Base-by-base conservation (phyloP, 257 asterid genomes). In the Salvia splendens region DNA sequence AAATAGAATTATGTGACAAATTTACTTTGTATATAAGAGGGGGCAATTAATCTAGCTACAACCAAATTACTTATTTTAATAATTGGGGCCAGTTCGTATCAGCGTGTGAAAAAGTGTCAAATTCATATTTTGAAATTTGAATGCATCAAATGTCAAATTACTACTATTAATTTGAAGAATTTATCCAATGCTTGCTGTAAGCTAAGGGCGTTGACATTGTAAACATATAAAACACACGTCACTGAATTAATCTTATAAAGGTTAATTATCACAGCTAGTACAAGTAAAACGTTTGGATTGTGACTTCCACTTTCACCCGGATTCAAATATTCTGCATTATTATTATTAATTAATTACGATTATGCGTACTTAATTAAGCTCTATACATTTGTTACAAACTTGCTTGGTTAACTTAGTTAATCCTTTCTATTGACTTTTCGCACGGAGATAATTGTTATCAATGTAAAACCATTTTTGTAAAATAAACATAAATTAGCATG, bases 171-270 rank as follows among this genome's bases (percentile, higher is more conserved):
- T 33, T 67, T 5, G n/a, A 58, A 15, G 53, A 64, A 24, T 73
- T 51, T 36, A 38, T 57, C 72, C 9, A 12, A 48, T 33, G 8
- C 32, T 65, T 16, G 64, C 73, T 60, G 62, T 36, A 53, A 60
- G 62, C 60, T 70, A 55, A 36, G 64, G 74, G 56, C 50, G 63
- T 70, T 65, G 74, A 70, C 74, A 47, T 40, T 48, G 63, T 52
- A 68, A 55, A 51, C 48, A 4, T 35, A 49, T 6, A 11, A 38
- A 11, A 6, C 12, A 14, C 15, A 57, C 54, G 59, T 56, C 57
- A 46, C n/a, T 43, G 33, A 41, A 55, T 24, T 24, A 24, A 24
- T 54, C 32, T 40, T 36, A 1, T 1, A 8, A 52, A 51, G 6
- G 56, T 16, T 50, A 16, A 52, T 8, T 40, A 40, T 40, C 45